These are phyloP conservation scores for Trametes cingulata DNA, from an alignment of 768 basidiomycete genomes.

Conservation along the genomic window DNA sequence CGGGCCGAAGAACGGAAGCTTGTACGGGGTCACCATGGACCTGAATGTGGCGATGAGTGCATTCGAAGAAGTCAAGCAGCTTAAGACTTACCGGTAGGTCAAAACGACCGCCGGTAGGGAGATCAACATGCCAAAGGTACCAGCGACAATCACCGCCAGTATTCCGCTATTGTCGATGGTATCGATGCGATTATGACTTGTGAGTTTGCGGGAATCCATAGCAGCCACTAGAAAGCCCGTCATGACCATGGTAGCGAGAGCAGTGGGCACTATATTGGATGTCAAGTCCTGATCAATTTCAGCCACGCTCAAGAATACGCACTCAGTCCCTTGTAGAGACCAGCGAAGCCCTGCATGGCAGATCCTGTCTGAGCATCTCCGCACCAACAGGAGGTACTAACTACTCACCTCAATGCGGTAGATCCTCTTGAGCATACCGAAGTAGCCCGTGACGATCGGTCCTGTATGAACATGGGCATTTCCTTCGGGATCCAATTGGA, in stretches of 20 bases:
- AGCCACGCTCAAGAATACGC: conserved; percentile 16
- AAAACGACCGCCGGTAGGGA: conserved; percentile 70
- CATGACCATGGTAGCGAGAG: conserved; percentile 52
- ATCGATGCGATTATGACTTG: conserved; percentile 61
- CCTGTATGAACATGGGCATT: conserved; percentile 71
- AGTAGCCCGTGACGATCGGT: conserved; percentile 74
- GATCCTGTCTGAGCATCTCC: not conserved
- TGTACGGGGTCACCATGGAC: conserved; percentile 81
- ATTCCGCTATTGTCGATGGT: conserved; percentile 55
- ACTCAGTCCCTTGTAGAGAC: conserved; percentile 83
- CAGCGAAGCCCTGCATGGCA: conserved; percentile 56
- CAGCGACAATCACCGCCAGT: conserved; percentile 64
- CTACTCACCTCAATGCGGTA: conserved; percentile 66
- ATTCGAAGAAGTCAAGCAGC: not conserved
- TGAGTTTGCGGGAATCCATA: conserved; percentile 56
- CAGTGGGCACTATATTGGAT: conserved; percentile 47
- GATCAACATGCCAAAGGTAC: conserved; percentile 63
- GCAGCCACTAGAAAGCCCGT: conserved; percentile 58
- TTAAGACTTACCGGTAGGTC: conserved; percentile 63
- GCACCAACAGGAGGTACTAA: too few relatives aligned
- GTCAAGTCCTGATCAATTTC: conserved; percentile 27
- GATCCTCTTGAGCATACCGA: conserved; percentile 72
- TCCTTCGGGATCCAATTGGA: conserved; percentile 77
- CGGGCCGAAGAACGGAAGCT: conserved; percentile 62
- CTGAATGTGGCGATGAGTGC: conserved; percentile 38